Base-by-base conservation (phyloP, 2,329 filamentous ascomycete genomes). In the Fusarium bulbicola region DNA sequence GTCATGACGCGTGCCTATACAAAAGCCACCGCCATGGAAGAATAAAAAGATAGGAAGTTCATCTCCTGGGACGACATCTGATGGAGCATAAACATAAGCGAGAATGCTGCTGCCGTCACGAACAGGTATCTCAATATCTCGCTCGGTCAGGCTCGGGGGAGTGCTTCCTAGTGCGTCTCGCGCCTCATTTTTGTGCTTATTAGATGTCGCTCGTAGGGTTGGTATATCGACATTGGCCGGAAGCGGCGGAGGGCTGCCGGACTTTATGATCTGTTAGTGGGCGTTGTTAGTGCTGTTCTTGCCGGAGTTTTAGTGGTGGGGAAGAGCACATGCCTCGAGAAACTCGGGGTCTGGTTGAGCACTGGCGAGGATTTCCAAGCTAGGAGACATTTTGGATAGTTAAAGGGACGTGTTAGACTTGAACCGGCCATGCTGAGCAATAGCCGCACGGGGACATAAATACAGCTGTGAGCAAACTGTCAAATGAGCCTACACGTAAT, bases 141-240 rank as follows among this genome's bases (percentile, higher is more conserved):
- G 50, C 15, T 54, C 50, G 6, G 36, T 40, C 20, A 54, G 2
- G 15, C 4, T 21, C 8, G 6, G 20, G n/a, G 50, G 36, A 18
- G 36, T 20, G 3, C 15, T 15, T 10, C 34, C 50, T n/a, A 54
- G 34, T 4, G 34, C 34, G 6, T 54, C 50, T 30, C 50, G 50
- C 4, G 36, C 50, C 50, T 54, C 50, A n/a, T 54, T 54, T 14
- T 42, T 54, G 50, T 40, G 50, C 50, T 42, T 54, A 10, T 54
- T 30, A 2, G 50, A 54, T 42, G 36, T 28, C 13, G 36, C 36
- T 40, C 50, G 34, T 6, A 54, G 36, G 5, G 26, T 40, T 40
- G 20, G 26, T 40, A 54, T 40, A 12, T 30, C 50, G 11, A 54
- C 1, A n/a, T 40, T 54, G 20, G 24, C 2, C 36, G 50, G 50